Conservation (phyloP, 352 stramenopile species). For the Phytophthora sp. region DNA sequence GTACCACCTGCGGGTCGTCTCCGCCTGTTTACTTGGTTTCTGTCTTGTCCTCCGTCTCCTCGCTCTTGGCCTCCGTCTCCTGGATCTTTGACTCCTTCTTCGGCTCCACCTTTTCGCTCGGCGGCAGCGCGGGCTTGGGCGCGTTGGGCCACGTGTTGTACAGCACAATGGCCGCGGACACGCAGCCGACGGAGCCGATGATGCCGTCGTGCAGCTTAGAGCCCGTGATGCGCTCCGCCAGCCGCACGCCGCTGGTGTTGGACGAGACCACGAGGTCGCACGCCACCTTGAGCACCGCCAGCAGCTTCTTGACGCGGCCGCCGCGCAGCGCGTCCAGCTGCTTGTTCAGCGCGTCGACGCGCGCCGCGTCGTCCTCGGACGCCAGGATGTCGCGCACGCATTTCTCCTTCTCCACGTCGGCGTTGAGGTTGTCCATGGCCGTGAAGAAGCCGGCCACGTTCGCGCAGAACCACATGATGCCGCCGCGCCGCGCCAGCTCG, state of each 20-base stretch:
- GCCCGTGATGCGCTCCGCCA: conserved; percentile 81
- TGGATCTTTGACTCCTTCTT: conserved; percentile 10
- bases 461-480: conserved; percentile 84
- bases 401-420: conserved; percentile 84
- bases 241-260: conserved; percentile 80
- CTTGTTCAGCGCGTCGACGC: conserved; percentile 53
- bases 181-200: conserved; percentile 75
- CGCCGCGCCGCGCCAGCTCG: conserved; percentile 66
- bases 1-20: neutral
- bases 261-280: conserved; percentile 89
- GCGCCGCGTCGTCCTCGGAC: conserved; percentile 66
- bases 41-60: neutral
- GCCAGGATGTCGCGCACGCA: conserved; percentile 72
- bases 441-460: conserved; percentile 84
- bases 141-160: conserved; percentile 83
- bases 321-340: conserved; percentile 69
- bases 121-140: conserved; percentile 34
- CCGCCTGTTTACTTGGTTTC: conserved; percentile 1
- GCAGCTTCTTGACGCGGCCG: conserved; percentile 80
- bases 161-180: conserved; percentile 84
- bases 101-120: conserved; percentile 22
- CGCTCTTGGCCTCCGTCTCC: conserved; percentile 18
- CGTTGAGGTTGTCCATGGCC: conserved; percentile 74
- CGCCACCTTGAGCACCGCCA: conserved; percentile 82
- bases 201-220: conserved; percentile 87